A percentile compares a stretch with the other conserved stretches of the same genome.
These are phyloP conservation scores for Aaosphaeria arxii DNA, from an alignment of 2,329 filamentous ascomycete genomes.

Conservation along the genomic window DNA sequence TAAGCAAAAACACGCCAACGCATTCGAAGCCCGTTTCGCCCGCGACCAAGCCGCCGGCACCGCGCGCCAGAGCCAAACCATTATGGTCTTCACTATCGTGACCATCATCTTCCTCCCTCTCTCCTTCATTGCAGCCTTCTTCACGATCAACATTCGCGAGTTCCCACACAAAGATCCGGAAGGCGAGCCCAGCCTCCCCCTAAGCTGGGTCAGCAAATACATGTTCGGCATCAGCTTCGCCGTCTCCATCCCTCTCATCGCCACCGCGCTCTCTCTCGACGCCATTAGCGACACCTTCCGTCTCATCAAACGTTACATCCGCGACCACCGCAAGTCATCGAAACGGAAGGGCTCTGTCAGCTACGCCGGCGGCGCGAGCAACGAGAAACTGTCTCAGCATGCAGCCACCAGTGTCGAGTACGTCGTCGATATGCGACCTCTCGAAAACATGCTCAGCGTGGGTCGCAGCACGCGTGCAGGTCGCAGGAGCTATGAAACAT, in stretches of 20 bases:
- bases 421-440: slow-evolving; percentile 17
- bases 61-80: slow-evolving; percentile 54
- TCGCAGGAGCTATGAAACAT: slow-evolving; percentile 23
- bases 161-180: slow-evolving; percentile 39
- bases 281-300: slow-evolving; percentile 33
- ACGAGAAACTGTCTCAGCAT: background rate
- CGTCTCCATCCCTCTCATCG: slow-evolving; percentile 51
- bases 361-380: background rate
- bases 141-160: slow-evolving; percentile 53
- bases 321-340: slow-evolving; percentile 4
- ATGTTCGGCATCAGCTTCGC: slow-evolving; percentile 56
- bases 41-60: slow-evolving; percentile 61
- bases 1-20: slow-evolving; percentile 69
- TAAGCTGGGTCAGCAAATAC: slow-evolving; percentile 54
- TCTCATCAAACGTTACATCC: slow-evolving; percentile 17
- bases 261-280: slow-evolving; percentile 47
- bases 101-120: slow-evolving; percentile 58
- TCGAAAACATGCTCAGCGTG: slow-evolving; percentile 26
- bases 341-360: background rate
- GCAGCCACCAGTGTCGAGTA: slow-evolving; percentile 4
- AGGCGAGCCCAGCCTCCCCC: slow-evolving; percentile 36
- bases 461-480: slow-evolving; percentile 18
- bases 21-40: slow-evolving; percentile 61
- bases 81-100: slow-evolving; percentile 60
- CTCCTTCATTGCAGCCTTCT: slow-evolving; percentile 55